Conservation (phyloP, 495 filamentous ascomycete genomes). For the Cercophora sp. region DNA sequence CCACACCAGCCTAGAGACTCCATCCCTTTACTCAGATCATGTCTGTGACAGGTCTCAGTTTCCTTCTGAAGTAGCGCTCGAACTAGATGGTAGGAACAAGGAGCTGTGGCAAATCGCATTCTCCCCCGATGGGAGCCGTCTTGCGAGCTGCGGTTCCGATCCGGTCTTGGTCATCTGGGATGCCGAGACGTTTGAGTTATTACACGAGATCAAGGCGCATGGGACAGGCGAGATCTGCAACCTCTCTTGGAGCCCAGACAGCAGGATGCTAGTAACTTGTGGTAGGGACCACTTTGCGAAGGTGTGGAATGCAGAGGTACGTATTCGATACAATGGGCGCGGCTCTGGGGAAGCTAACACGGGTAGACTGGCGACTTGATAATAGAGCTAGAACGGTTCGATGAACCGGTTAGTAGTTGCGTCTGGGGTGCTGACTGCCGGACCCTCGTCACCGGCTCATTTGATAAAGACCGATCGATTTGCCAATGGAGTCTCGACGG, state of each 20-base stretch:
- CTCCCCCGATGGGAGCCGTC: conserved; percentile 78
- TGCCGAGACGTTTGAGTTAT: conserved; percentile 60
- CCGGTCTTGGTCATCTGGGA: conserved; percentile 77
- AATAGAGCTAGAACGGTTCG: conserved; percentile 60
- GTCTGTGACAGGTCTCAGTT: conserved; percentile 76
- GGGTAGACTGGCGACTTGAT: conserved; percentile 66
- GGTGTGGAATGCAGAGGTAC: conserved; percentile 76
- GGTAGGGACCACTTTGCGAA: conserved; percentile 68
- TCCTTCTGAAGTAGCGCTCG: conserved; percentile 60
- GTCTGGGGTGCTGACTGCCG: conserved; percentile 79
- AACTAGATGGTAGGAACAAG: conserved; percentile 70
- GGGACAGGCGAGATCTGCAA: conserved; percentile 61
- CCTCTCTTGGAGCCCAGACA: conserved; percentile 88
- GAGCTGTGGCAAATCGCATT: conserved; percentile 91
- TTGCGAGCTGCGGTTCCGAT: conserved; percentile 80
- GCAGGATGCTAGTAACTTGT: conserved; percentile 77
- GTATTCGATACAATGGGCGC: conserved; percentile 17
- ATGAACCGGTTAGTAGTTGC: conserved; percentile 78
- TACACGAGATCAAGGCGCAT: conserved; percentile 63
- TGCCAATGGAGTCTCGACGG: conserved; percentile 65
- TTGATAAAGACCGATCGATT: conserved; percentile 63
- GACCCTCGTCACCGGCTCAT: conserved; percentile 74
- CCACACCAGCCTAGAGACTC: conserved; percentile 75
- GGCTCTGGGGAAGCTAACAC: not conserved
- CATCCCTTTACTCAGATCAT: conserved; percentile 88